A percentile compares a stretch with the other conserved stretches of the same genome.
These are phyloP conservation scores for Arabidopsis hybrid DNA, from an alignment of 441 rosid genomes.

Conservation along the genomic window DNA sequence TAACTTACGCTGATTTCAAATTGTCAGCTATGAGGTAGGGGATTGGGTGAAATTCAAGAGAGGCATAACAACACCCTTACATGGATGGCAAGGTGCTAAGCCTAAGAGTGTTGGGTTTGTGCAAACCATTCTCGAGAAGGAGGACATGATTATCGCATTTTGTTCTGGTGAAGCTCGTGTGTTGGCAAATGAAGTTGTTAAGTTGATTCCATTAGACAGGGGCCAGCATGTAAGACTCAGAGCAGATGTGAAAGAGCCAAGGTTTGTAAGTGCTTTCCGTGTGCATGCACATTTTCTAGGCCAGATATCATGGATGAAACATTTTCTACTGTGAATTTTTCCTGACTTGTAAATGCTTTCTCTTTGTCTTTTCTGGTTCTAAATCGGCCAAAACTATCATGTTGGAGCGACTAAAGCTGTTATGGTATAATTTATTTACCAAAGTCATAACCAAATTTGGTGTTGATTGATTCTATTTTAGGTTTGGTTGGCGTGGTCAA, in stretches of 20 bases:
- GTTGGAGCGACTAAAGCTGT: constrained; percentile 32
- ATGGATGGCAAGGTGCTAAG: constrained; percentile 98
- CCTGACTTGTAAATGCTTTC: constrained; percentile 9
- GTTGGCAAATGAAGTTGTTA: constrained; percentile 80
- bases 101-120: constrained; percentile 99
- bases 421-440: constrained; percentile 23
- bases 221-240: constrained; percentile 96
- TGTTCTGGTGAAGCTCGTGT: constrained; percentile 95
- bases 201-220: constrained; percentile 94
- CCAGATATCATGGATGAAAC: constrained; percentile 9
- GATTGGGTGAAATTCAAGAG: constrained; percentile 99
- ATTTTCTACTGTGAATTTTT: background rate
- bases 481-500: constrained; percentile 99
- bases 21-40: constrained; percentile 85
- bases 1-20: constrained; percentile 15
- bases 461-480: constrained; percentile 43
- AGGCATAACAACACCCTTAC: constrained; percentile 72
- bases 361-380: constrained; percentile 23
- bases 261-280: constrained; percentile 55
- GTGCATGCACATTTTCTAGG: constrained; percentile 26
- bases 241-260: constrained; percentile 87
- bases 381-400: constrained; percentile 1
- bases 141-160: constrained; percentile 83
- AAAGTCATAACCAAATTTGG: constrained; percentile 27
- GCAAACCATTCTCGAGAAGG: constrained; percentile 81